Percentiles rank a stretch among this genome's conserved stretches.
These are phyloP conservation scores for Nannizziopsis arthrosporioides DNA, from an alignment of 2,329 filamentous ascomycete species.

Conservation along the genomic window DNA sequence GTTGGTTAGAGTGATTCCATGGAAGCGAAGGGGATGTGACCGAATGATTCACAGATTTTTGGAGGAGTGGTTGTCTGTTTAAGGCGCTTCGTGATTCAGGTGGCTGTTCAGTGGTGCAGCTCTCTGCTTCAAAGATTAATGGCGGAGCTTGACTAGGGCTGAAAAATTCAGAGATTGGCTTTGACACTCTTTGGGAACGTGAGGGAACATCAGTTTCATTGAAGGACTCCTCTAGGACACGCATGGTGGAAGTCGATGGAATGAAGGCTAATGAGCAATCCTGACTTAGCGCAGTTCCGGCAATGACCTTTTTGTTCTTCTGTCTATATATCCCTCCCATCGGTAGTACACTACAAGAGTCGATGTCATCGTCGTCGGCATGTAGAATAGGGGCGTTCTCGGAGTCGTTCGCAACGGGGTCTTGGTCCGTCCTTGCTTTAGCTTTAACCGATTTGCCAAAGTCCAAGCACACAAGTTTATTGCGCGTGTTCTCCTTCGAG, in stretches of 20 bases:
- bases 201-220: slow-evolving; percentile 1
- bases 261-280: slow-evolving; percentile 4
- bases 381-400: background rate
- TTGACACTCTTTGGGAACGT: slow-evolving; percentile 6
- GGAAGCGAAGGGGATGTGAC: background rate
- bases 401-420: background rate
- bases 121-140: background rate
- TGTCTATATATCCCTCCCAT: background rate
- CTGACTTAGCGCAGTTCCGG: background rate
- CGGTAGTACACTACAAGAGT: background rate
- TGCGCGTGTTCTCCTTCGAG: slow-evolving; percentile 27
- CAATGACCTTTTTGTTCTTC: background rate
- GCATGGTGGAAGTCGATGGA: slow-evolving; percentile 10
- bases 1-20: slow-evolving; percentile 6
- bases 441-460: slow-evolving; percentile 13
- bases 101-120: background rate
- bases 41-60: background rate
- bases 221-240: slow-evolving; percentile 10
- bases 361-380: background rate
- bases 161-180: slow-evolving; percentile 12
- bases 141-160: slow-evolving; percentile 5
- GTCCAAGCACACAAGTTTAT: slow-evolving; percentile 35
- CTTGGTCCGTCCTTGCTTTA: background rate
- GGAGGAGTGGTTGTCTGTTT: background rate
- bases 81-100: slow-evolving; percentile 5